Conservation (phyloP, 495 filamentous ascomycete genomes). For the Penicillium fimorum region DNA sequence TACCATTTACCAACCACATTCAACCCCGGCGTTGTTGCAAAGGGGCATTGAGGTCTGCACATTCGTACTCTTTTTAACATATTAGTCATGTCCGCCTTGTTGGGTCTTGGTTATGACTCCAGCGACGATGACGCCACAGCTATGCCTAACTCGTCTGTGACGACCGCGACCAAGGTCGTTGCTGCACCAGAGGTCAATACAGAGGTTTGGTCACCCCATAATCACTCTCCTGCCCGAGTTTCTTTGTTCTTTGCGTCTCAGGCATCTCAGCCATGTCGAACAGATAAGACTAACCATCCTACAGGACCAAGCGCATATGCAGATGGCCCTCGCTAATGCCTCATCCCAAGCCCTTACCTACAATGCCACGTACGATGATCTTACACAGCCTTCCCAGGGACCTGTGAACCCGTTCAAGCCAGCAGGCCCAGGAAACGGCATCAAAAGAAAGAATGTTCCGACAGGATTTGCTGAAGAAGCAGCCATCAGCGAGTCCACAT, state of each 20-base stretch:
- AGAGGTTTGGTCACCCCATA: slow-evolving; percentile 57
- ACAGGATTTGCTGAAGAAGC: slow-evolving; percentile 87
- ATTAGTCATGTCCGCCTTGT: slow-evolving; percentile 46
- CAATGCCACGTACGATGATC: slow-evolving; percentile 69
- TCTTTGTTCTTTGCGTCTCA: not conserved
- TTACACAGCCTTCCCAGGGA: slow-evolving; percentile 66
- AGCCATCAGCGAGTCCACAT: slow-evolving; percentile 84
- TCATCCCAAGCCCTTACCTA: slow-evolving; percentile 53
- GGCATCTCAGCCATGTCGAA: not conserved
- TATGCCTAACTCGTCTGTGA: slow-evolving; percentile 24
- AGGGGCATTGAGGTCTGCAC: slow-evolving; percentile 10
- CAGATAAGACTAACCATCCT: slow-evolving; percentile 36
- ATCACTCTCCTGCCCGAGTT: not conserved
- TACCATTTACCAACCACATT: slow-evolving; percentile 11
- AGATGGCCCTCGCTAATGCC: slow-evolving; percentile 56
- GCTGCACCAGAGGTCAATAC: slow-evolving; percentile 59
- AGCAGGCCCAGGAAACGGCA: slow-evolving; percentile 51
- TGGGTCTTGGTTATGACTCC: slow-evolving; percentile 52
- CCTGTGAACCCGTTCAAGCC: slow-evolving; percentile 78
- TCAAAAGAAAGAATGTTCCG: slow-evolving; percentile 87
- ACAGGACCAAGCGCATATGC: slow-evolving; percentile 57
- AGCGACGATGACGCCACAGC: slow-evolving; percentile 49
- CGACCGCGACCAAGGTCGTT: slow-evolving; percentile 44
- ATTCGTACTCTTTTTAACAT: not conserved
- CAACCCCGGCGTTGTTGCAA: slow-evolving; percentile 8